phyloP scores from a whole-genome alignment of 257 asterid species.

The Prunella vulgaris region DNA sequence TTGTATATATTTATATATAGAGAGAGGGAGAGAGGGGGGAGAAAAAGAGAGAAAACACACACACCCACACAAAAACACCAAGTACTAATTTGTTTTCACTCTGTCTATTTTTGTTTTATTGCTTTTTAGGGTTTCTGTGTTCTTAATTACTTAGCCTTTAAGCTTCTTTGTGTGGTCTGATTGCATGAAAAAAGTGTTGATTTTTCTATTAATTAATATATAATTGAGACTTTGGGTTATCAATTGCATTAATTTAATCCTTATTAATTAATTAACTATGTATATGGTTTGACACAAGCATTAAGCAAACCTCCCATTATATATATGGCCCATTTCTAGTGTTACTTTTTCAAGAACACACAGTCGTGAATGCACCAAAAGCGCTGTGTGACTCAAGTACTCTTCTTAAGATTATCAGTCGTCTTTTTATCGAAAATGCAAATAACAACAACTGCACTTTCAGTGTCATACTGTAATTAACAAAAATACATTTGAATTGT shows the following conservation, averaged over 20 bases:
- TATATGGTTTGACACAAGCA: slow-evolving; percentile 32
- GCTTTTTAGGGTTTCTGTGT: slow-evolving; percentile 67
- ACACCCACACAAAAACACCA: slow-evolving; percentile 14
- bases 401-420: no score
- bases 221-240: slow-evolving; percentile 31
- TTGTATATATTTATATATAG: slow-evolving; percentile 35
- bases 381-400: no score
- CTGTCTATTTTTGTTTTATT: slow-evolving; percentile 58
- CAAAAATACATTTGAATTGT: no score
- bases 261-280: slow-evolving; percentile 4
- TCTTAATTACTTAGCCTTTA: slow-evolving; percentile 70
- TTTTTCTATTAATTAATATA: slow-evolving; percentile 17
- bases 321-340: not conserved
- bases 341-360: not conserved
- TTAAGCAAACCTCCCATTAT: slow-evolving; percentile 32
- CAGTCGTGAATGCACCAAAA: not conserved
- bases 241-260: not conserved
- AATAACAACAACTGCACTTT: no score
- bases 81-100: slow-evolving; percentile 64
- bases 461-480: no score
- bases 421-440: no score
- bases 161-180: slow-evolving; percentile 49
- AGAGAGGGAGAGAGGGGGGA: not conserved
- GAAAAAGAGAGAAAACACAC: not conserved
- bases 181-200: slow-evolving; percentile 56